Conservation (phyloP, 768 basidiomycete genomes). For the Leccinellum rugosiceps region DNA sequence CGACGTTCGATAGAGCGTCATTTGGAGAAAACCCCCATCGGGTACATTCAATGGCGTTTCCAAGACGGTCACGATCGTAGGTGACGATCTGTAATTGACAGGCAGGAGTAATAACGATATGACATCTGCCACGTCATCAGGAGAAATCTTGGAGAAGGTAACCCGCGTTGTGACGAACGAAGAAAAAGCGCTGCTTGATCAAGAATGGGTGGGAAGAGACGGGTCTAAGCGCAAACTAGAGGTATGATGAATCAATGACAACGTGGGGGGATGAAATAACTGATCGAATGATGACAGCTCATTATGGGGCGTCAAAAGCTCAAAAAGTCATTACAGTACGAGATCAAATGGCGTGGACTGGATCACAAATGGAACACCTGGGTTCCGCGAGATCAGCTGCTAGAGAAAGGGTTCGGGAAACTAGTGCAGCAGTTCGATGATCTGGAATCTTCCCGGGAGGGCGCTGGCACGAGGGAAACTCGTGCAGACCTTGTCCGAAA, state of each 20-base stretch:
- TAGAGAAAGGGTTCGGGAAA: constrained; percentile 86
- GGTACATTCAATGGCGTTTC: constrained; percentile 99
- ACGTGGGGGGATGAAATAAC: constrained; percentile 6
- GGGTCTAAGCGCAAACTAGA: constrained; percentile 90
- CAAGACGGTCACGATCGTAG: constrained; percentile 96
- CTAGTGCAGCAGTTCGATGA: constrained; percentile 94
- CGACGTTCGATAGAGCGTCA: constrained; percentile 63
- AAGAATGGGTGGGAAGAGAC: constrained; percentile 88
- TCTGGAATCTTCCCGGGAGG: constrained; percentile 92
- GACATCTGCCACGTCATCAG: constrained; percentile 35
- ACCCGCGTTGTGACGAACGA: constrained; percentile 89
- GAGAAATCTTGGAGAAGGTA: constrained; percentile 87
- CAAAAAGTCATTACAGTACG: constrained; percentile 94
- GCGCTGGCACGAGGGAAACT: constrained; percentile 89
- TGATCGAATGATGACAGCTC: constrained; percentile 42
- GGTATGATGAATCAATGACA: constrained; percentile 40
- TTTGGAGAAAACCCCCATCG: constrained; percentile 93
- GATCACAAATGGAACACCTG: constrained; percentile 90
- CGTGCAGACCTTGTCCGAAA: constrained; percentile 77
- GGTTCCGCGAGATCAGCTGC: constrained; percentile 83
- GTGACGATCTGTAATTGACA: constrained; percentile 29
- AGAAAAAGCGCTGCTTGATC: constrained; percentile 74
- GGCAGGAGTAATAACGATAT: constrained; percentile 5
- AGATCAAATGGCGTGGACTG: constrained; percentile 81
- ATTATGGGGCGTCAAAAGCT: constrained; percentile 95